phyloP scores from a whole-genome alignment of 495 filamentous ascomycete genomes.

The Talaromyces nanjingensis region DNA sequence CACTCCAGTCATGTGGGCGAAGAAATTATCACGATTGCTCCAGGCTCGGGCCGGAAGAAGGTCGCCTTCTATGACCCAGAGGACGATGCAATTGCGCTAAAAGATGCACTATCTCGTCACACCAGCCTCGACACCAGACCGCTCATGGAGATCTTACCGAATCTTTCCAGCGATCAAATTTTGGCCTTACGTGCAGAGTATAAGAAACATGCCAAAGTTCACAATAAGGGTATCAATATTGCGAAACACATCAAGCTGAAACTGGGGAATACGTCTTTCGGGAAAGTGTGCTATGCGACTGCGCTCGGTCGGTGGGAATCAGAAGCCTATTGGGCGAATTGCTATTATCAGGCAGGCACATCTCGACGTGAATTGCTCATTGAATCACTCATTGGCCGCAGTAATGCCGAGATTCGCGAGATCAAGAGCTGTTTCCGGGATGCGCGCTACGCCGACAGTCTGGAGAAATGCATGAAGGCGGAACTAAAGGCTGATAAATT shows the following conservation, averaged over 20 bases:
- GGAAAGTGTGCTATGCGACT: conserved; percentile 84
- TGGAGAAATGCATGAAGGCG: conserved; percentile 80
- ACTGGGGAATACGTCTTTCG: conserved; percentile 65
- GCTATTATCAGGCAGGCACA: conserved; percentile 90
- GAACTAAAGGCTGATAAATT: conserved; percentile 94
- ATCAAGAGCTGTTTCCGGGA: conserved; percentile 94
- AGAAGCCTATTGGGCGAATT: conserved; percentile 97
- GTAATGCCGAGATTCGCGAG: conserved; percentile 74
- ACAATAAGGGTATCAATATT: conserved; percentile 82
- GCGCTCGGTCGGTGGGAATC: conserved; percentile 88
- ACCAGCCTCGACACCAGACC: conserved; percentile 59
- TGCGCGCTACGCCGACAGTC: conserved; percentile 79
- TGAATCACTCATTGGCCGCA: conserved; percentile 82
- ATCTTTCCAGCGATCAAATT: conserved; percentile 77
- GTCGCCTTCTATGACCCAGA: conserved; percentile 69
- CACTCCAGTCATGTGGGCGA: conserved; percentile 9
- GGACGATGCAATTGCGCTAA: conserved; percentile 68
- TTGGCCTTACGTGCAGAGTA: conserved; percentile 79
- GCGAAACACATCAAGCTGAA: conserved; percentile 88
- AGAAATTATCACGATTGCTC: conserved; percentile 24
- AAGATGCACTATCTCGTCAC: conserved; percentile 64
- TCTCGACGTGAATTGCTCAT: conserved; percentile 83
- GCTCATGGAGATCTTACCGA: conserved; percentile 77
- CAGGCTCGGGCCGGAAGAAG: conserved; percentile 32
- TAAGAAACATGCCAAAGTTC: conserved; percentile 77